These are phyloP conservation scores for Yarrowia bubula DNA, from an alignment of 805 yeast genomes.

Conservation along the genomic window DNA sequence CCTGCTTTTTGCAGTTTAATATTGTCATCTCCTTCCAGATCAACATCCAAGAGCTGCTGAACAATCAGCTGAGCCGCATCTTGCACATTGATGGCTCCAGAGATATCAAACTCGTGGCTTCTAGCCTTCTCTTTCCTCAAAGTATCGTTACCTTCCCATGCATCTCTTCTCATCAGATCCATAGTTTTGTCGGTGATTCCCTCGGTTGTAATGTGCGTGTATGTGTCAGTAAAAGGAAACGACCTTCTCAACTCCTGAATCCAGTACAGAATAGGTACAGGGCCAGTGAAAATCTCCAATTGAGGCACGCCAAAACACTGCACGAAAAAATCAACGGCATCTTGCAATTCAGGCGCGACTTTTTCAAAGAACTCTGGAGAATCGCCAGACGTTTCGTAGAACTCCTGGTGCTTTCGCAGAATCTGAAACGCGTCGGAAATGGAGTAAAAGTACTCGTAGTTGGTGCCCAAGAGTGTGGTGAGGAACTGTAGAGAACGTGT, in stretches of 20 bases:
- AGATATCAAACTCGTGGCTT: slow-evolving; percentile 1
- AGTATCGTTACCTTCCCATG: slow-evolving; percentile 5
- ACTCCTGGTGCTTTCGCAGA: not conserved
- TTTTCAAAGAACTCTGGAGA: slow-evolving; percentile 6
- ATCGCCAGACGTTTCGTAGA: slow-evolving; percentile 1
- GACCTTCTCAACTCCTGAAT: not conserved
- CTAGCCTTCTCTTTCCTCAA: not conserved
- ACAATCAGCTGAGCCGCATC: slow-evolving; percentile 6
- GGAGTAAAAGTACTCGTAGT: slow-evolving; percentile 20
- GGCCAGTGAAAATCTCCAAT: slow-evolving; percentile 22
- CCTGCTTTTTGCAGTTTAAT: slow-evolving; percentile 14
- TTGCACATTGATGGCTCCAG: slow-evolving; percentile 7
- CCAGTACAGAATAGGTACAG: slow-evolving; percentile 22
- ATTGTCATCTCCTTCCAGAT: slow-evolving; percentile 23
- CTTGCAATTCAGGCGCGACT: not conserved
- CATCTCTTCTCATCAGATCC: slow-evolving; percentile 12
- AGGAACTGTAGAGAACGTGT: slow-evolving; percentile 12
- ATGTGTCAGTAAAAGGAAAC: slow-evolving; percentile 5
- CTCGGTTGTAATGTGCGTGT: slow-evolving; percentile 9
- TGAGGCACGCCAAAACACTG: slow-evolving; percentile 25
- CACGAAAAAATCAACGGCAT: slow-evolving; percentile 18
- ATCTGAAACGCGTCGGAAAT: slow-evolving; percentile 22
- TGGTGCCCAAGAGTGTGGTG: slow-evolving; percentile 2
- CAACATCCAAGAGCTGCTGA: slow-evolving; percentile 9
- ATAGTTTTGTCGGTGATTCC: slow-evolving; percentile 17